phyloP scores from a whole-genome alignment of 306 rosid genomes.

The Inga leiocalycina region DNA sequence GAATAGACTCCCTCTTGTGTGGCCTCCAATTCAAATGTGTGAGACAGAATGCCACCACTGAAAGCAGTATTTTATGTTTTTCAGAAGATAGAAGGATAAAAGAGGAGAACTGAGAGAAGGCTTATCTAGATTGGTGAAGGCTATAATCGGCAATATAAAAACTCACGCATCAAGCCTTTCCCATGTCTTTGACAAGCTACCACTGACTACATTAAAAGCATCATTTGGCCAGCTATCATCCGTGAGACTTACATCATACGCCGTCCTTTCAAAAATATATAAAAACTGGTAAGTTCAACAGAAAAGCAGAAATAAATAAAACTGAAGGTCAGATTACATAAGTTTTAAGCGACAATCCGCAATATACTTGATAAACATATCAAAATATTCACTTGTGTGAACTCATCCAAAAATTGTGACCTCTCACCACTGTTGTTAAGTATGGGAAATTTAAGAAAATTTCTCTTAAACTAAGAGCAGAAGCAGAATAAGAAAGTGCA shows the following conservation, averaged over 20 bases:
- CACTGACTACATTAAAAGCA: conserved; percentile 59
- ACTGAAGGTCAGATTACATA: neutral
- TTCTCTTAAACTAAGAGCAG: neutral
- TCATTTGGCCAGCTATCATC: conserved; percentile 87
- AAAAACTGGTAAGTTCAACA: conserved; percentile 6
- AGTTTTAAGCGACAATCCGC: neutral
- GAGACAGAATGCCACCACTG: conserved; percentile 81
- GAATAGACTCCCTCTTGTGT: conserved; percentile 65
- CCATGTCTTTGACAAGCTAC: conserved; percentile 84
- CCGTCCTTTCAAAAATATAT: conserved; percentile 60
- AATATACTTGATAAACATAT: neutral
- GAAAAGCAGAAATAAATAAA: neutral
- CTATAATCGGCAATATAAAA: neutral
- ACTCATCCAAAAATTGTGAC: neutral
- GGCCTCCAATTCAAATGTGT: conserved; percentile 90
- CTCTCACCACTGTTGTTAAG: neutral
- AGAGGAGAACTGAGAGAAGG: conserved; percentile 19
- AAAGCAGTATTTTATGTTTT: conserved; percentile 19
- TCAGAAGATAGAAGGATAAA: conserved; percentile 9
- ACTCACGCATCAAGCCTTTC: conserved; percentile 98
- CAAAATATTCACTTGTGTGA: neutral
- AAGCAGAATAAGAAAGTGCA: neutral
- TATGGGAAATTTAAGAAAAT: neutral
- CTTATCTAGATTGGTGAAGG: conserved; percentile 25
- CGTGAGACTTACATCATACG: conserved; percentile 79